phyloP scores from a whole-genome alignment of 2,329 filamentous ascomycete species.

The Alternaria brassicicola region DNA sequence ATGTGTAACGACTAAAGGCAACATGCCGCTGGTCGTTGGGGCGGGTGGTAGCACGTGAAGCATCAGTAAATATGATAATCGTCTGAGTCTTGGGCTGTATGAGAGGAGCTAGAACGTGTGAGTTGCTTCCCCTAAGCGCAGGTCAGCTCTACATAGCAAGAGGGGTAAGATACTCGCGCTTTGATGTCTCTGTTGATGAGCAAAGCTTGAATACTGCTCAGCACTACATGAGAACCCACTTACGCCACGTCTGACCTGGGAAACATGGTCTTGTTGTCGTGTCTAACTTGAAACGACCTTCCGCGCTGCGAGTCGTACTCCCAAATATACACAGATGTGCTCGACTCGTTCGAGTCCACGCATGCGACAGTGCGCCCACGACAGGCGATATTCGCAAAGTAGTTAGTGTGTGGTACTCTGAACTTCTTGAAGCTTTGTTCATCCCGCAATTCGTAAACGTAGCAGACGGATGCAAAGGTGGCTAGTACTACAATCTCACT shows the following conservation, averaged over 20 bases:
- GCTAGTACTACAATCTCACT: slow-evolving; percentile 33
- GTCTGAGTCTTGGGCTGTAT: slow-evolving; percentile 20
- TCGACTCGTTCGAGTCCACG: slow-evolving; percentile 7
- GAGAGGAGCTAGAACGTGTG: slow-evolving; percentile 6
- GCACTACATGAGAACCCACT: not conserved
- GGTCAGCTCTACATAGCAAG: slow-evolving; percentile 4
- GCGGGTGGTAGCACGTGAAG: not conserved
- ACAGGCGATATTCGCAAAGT: slow-evolving; percentile 18
- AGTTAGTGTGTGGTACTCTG: slow-evolving; percentile 14
- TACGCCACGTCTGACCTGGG: not conserved
- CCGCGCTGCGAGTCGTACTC: slow-evolving; percentile 33
- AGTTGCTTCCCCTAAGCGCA: not conserved
- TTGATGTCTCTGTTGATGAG: not conserved
- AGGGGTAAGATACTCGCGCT: not conserved
- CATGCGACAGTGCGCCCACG: slow-evolving; percentile 34
- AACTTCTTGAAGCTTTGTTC: slow-evolving; percentile 25
- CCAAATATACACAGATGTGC: slow-evolving; percentile 36
- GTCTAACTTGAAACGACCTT: slow-evolving; percentile 26
- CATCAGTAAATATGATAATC: slow-evolving; percentile 15
- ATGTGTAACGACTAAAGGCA: slow-evolving; percentile 18
- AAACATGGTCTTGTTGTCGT: not conserved
- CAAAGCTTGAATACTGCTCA: not conserved
- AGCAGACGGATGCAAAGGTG: slow-evolving; percentile 20
- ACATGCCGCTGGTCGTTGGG: not conserved
- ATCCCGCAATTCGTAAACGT: slow-evolving; percentile 29